Evolutionary conservation across 768 basidiomycete species (phyloP).

Genomic region (Xerocomus brunneocitrinus): DNA sequence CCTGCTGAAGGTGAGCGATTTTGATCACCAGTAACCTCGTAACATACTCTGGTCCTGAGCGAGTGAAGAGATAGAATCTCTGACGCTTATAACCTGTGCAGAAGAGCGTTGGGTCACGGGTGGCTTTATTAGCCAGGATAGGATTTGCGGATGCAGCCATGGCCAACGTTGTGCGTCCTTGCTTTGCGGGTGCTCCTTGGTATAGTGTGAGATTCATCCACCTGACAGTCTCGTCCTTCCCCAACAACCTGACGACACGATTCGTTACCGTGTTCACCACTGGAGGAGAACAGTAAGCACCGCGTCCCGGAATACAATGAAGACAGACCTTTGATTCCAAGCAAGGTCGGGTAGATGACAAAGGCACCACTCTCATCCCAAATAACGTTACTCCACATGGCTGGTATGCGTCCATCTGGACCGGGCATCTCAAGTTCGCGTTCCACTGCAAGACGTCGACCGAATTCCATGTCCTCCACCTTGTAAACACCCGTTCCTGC

Average conservation of each 20-base stretch:
- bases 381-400: slow-evolving; percentile 82
- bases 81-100: slow-evolving; percentile 91
- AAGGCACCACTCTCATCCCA: slow-evolving; percentile 99
- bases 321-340: slow-evolving; percentile 87
- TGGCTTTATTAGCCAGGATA: slow-evolving; percentile 78
- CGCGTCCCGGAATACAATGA: background rate
- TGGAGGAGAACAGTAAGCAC: slow-evolving; percentile 26
- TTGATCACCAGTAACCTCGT: background rate
- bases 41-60: slow-evolving; percentile 82
- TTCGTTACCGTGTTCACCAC: slow-evolving; percentile 96
- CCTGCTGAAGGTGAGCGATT: slow-evolving; percentile 34
- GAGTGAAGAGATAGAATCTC: slow-evolving; percentile 93
- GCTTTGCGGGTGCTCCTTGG: slow-evolving; percentile 91
- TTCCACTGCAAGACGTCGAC: slow-evolving; percentile 90
- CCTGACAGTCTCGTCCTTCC: slow-evolving; percentile 90
- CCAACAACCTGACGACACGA: slow-evolving; percentile 79
- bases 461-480: slow-evolving; percentile 99
- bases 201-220: slow-evolving; percentile 88
- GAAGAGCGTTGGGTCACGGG: slow-evolving; percentile 86
- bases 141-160: slow-evolving; percentile 98
- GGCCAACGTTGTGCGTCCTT: slow-evolving; percentile 78
- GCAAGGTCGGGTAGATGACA: slow-evolving; percentile 85
- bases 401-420: slow-evolving; percentile 66
- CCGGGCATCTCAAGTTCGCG: slow-evolving; percentile 84
- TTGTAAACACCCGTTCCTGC: slow-evolving; percentile 89